phyloP scores from a whole-genome alignment of 345 rosid genomes.

The Eucalyptus polybractea region DNA sequence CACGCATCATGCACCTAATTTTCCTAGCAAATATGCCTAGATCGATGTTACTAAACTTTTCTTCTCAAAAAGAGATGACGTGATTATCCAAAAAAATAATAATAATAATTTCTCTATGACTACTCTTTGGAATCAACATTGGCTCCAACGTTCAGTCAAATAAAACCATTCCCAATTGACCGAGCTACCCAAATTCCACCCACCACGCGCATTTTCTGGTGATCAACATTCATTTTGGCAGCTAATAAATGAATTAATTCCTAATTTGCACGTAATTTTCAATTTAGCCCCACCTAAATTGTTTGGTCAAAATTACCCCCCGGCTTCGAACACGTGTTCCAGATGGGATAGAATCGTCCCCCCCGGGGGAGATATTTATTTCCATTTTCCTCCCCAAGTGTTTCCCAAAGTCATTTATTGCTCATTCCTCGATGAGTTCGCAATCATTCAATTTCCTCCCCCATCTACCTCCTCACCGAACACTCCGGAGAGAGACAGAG shows the following conservation, averaged over 20 bases:
- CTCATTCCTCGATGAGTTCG: neutral
- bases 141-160: neutral
- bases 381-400: neutral
- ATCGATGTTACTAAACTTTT: neutral
- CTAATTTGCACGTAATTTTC: neutral
- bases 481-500: neutral
- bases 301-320: neutral
- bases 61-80: neutral
- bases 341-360: neutral
- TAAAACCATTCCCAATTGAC: neutral
- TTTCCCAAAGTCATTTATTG: neutral
- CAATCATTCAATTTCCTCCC: neutral
- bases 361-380: neutral
- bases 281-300: neutral
- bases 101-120: neutral
- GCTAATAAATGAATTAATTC: neutral
- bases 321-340: neutral
- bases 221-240: neutral
- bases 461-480: neutral
- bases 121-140: neutral
- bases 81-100: neutral
- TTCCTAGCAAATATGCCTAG: neutral
- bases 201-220: neutral
- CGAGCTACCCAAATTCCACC: neutral
- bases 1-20: neutral